Conservation (phyloP, 106 monocot species). For the Gastrodia elata region DNA sequence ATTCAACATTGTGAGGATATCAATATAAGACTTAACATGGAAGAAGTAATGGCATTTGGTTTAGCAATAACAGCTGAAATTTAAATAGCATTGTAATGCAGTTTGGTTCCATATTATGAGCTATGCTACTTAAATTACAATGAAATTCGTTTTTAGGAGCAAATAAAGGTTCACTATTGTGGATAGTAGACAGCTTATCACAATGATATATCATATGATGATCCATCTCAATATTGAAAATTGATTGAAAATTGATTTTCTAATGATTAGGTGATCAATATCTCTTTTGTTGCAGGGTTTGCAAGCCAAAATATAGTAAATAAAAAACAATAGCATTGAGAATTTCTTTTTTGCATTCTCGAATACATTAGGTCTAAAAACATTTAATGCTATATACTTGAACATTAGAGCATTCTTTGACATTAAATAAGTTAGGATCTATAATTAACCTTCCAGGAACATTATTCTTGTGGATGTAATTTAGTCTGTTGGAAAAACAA, state of each 20-base stretch:
- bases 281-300: background rate
- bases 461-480: background rate
- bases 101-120: too few relatives aligned
- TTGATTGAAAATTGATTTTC: background rate
- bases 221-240: background rate
- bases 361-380: background rate
- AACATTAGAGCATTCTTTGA: background rate
- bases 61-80: too few relatives aligned
- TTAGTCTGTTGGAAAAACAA: background rate
- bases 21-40: too few relatives aligned
- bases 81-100: too few relatives aligned
- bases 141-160: background rate
- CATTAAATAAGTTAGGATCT: background rate
- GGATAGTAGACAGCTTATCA: background rate
- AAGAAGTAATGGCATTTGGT: too few relatives aligned
- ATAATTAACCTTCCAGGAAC: background rate
- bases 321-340: background rate
- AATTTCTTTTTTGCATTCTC: background rate
- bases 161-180: background rate
- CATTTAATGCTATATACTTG: background rate
- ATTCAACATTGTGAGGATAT: too few relatives aligned
- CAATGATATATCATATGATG: background rate
- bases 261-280: background rate
- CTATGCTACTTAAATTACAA: background rate
- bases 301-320: background rate